Evolutionary conservation across 257 asterid genomes (phyloP).

Genomic region (Cynanchum wilfordii): DNA sequence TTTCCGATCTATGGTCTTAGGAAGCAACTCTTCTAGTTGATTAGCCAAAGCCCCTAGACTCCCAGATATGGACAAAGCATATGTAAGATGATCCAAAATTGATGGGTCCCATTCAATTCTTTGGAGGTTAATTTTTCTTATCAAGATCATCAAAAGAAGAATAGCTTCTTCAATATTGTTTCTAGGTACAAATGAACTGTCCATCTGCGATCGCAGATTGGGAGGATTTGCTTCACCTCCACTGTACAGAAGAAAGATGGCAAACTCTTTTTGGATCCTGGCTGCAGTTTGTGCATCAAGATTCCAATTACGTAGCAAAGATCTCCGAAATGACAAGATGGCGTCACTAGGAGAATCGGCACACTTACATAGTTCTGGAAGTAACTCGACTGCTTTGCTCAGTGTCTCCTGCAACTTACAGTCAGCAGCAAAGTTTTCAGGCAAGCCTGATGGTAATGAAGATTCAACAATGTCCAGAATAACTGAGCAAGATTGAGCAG

Average conservation of each 20-base stretch:
- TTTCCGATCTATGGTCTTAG: conserved; percentile 50
- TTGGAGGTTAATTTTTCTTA: conserved; percentile 52
- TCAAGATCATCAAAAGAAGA: conserved; percentile 68
- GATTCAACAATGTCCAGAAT: conserved; percentile 89
- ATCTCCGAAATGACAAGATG: conserved; percentile 72
- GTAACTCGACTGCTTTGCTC: conserved; percentile 75
- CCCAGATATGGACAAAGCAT: conserved; percentile 73
- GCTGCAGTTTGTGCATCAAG: conserved; percentile 67
- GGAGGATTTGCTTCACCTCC: conserved; percentile 76
- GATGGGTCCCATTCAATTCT: conserved; percentile 83
- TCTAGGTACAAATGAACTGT: conserved; percentile 67
- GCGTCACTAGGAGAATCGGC: conserved; percentile 69
- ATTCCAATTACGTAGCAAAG: conserved; percentile 81
- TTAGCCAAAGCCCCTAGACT: conserved; percentile 62
- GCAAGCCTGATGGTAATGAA: conserved; percentile 84
- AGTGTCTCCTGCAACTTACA: conserved; percentile 85
- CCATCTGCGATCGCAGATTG: conserved; percentile 64
- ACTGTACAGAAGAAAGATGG: conserved; percentile 72
- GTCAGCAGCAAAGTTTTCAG: conserved; percentile 77
- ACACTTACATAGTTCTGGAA: conserved; percentile 82
- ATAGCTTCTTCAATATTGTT: conserved; percentile 82
- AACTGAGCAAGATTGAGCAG: conserved; percentile 92
- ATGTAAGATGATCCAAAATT: conserved; percentile 71
- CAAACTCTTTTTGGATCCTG: conserved; percentile 73
- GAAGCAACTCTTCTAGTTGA: conserved; percentile 82